Evolutionary conservation across 257 asterid species (phyloP).

Genomic region (Rhazya stricta): DNA sequence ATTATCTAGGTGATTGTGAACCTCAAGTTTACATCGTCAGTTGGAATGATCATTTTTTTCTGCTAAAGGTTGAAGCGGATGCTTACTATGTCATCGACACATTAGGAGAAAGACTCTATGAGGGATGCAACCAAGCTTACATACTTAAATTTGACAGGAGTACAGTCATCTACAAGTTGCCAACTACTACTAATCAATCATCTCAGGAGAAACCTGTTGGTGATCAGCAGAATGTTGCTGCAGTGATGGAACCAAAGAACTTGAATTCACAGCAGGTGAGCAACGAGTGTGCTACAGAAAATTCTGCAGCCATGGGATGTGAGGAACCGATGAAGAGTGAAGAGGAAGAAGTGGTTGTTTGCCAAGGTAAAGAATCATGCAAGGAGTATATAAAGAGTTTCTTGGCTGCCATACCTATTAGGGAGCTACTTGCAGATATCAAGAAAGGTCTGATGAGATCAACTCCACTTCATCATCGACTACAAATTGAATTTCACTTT

Average conservation of each 20-base stretch:
- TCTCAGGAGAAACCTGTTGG: slow-evolving; percentile 40
- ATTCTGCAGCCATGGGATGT: slow-evolving; percentile 12
- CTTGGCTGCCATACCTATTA: slow-evolving; percentile 89
- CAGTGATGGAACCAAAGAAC: slow-evolving; percentile 23
- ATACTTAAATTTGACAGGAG: slow-evolving; percentile 67
- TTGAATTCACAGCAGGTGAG: slow-evolving; percentile 18
- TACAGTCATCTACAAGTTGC: slow-evolving; percentile 49
- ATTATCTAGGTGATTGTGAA: slow-evolving; percentile 26
- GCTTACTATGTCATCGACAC: slow-evolving; percentile 89
- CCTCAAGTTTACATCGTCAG: slow-evolving; percentile 73
- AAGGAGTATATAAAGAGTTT: slow-evolving; percentile 82
- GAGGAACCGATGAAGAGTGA: slow-evolving; percentile 43
- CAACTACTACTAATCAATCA: slow-evolving; percentile 26
- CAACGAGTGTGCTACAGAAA: slow-evolving; percentile 24
- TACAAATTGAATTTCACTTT: slow-evolving; percentile 90
- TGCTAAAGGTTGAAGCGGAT: slow-evolving; percentile 67
- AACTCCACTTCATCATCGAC: slow-evolving; percentile 73
- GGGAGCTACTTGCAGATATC: slow-evolving; percentile 79
- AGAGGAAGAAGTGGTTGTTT: slow-evolving; percentile 44
- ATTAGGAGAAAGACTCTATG: slow-evolving; percentile 82
- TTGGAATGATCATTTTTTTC: slow-evolving; percentile 95
- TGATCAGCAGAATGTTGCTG: slow-evolving; percentile 22
- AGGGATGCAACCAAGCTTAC: slow-evolving; percentile 92
- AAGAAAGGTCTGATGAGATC: slow-evolving; percentile 68
- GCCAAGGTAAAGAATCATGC: slow-evolving; percentile 77